Conservation (phyloP, 495 filamentous ascomycete species). For the Margaritispora aquatica region DNA sequence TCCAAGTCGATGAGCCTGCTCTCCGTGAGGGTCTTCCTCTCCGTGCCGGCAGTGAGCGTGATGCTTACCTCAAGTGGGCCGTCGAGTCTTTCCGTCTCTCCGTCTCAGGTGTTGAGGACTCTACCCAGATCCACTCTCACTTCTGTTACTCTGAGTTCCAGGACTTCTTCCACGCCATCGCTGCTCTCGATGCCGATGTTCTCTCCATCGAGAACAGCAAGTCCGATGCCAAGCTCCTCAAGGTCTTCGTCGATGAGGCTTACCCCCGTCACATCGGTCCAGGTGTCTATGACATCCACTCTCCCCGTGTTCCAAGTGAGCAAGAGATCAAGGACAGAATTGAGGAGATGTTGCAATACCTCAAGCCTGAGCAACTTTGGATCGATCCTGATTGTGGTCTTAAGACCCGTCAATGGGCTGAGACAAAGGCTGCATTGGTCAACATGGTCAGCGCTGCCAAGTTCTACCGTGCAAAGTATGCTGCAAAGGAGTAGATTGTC, state of each 20-base stretch:
- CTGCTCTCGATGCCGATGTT: conserved; percentile 95
- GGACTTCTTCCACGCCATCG: conserved; percentile 99
- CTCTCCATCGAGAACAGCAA: conserved; percentile 99
- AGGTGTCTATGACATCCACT: conserved; percentile 99
- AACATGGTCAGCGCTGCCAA: conserved; percentile 97
- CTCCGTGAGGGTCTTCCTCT: conserved; percentile 98
- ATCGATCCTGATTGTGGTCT: conserved; percentile 98
- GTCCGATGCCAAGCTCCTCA: conserved; percentile 96
- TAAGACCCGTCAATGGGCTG: conserved; percentile 94
- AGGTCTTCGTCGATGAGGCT: conserved; percentile 94
- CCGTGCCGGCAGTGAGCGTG: conserved; percentile 82
- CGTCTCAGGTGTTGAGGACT: conserved; percentile 82
- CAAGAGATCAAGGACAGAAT: conserved; percentile 96
- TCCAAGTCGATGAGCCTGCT: conserved; percentile 98
- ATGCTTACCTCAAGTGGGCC: conserved; percentile 92
- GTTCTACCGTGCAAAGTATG: conserved; percentile 86
- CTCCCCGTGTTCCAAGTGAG: conserved; percentile 88
- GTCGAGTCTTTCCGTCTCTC: conserved; percentile 95
- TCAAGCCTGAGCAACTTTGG: conserved; percentile 94
- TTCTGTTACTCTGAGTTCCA: conserved; percentile 99
- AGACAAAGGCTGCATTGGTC: conserved; percentile 86
- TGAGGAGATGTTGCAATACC: conserved; percentile 92
- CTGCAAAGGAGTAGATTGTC: conserved; percentile 31
- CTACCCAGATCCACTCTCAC: conserved; percentile 98
- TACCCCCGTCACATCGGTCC: conserved; percentile 97